phyloP scores from a whole-genome alignment of 805 yeast species.

The Candida hungchunana region DNA sequence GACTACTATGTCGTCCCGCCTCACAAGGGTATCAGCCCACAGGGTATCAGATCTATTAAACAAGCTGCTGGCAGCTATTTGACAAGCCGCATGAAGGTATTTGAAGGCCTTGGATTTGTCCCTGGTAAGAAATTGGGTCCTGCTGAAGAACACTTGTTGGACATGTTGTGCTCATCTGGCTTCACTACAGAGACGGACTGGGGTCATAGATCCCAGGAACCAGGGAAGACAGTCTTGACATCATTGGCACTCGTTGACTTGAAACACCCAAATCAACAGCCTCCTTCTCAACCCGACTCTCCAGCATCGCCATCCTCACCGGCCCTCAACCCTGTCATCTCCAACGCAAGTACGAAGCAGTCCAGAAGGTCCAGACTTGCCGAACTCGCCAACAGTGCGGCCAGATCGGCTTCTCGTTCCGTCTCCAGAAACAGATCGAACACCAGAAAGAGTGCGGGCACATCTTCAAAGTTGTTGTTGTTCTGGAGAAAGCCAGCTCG shows the following conservation, averaged over 20 bases:
- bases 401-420: constrained; percentile 55
- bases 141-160: constrained; percentile 92
- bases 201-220: constrained; percentile 90
- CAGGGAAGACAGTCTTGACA: constrained; percentile 79
- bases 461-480: constrained; percentile 62
- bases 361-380: constrained; percentile 56
- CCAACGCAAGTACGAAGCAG: constrained; percentile 29
- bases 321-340: constrained; percentile 37
- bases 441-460: constrained; percentile 35
- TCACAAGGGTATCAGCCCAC: constrained; percentile 45
- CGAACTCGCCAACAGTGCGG: constrained; percentile 50
- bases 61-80: constrained; percentile 67
- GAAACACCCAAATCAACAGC: constrained; percentile 27
- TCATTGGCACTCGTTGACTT: constrained; percentile 73
- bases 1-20: constrained; percentile 92
- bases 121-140: constrained; percentile 60
- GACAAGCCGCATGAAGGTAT: constrained; percentile 53
- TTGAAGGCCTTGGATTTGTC: constrained; percentile 72
- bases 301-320: constrained; percentile 28
- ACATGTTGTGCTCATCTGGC: constrained; percentile 92
- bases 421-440: constrained; percentile 45
- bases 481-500: constrained; percentile 99
- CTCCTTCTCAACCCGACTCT: constrained; percentile 14
- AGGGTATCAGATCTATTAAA: constrained; percentile 66
- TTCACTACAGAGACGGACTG: constrained; percentile 62